Percentiles rank a stretch among this genome's conserved stretches.
Evolutionary conservation across 2,329 filamentous ascomycete genomes (phyloP).

Genomic region (Plectosphaerella plurivora): DNA sequence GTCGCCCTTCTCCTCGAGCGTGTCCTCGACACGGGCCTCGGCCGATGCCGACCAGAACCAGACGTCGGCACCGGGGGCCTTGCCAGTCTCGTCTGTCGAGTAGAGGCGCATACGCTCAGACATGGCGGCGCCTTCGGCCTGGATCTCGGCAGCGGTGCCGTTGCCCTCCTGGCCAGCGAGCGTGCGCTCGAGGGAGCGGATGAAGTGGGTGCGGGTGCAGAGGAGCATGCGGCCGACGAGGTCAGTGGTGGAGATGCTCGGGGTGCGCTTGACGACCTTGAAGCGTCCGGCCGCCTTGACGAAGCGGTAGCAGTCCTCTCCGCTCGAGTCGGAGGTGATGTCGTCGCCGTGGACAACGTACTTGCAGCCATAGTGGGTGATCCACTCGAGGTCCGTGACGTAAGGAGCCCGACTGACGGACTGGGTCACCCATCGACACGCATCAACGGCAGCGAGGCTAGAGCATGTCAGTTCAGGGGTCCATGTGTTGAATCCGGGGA

Average conservation of each 20-base stretch:
- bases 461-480: not conserved
- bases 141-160: conserved; percentile 61
- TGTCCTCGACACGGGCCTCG: conserved; percentile 36
- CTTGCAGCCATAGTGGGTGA: conserved; percentile 89
- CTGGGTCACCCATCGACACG: conserved; percentile 88
- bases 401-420: conserved; percentile 86
- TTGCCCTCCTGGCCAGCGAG: conserved; percentile 69
- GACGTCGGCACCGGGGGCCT: conserved; percentile 73
- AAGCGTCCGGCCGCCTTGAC: conserved; percentile 93
- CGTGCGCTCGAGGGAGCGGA: conserved; percentile 68
- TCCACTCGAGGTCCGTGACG: conserved; percentile 90
- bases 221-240: conserved; percentile 97
- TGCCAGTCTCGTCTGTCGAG: conserved; percentile 79
- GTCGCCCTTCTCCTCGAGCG: conserved; percentile 55
- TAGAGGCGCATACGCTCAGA: conserved; percentile 76
- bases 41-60: conserved; percentile 72
- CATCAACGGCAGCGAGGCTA: conserved; percentile 83
- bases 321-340: conserved; percentile 89
- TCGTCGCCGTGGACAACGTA: conserved; percentile 97
- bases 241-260: conserved; percentile 94
- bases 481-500: conserved; percentile 7
- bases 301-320: conserved; percentile 95
- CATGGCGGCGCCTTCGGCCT: conserved; percentile 63
- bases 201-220: conserved; percentile 92
- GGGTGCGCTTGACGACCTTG: conserved; percentile 94